These are phyloP conservation scores for Hondaea fermentalgiana DNA, from an alignment of 108 stramenopile species.

Conservation along the genomic window DNA sequence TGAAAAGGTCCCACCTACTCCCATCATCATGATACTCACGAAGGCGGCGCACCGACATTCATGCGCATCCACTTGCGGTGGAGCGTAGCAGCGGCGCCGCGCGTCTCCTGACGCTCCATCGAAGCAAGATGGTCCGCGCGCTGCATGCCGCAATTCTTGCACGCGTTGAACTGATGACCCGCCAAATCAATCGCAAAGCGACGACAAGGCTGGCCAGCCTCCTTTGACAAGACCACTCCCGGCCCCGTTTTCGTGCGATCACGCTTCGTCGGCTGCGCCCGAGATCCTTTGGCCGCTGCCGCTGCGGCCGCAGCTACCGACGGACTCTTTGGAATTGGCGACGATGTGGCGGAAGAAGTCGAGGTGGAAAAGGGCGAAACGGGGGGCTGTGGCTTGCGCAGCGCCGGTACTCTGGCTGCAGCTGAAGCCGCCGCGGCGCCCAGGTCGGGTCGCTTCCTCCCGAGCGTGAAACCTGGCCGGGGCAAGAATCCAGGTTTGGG, in stretches of 20 bases:
- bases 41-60: not conserved
- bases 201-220: not conserved
- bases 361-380: not conserved
- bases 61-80: not conserved
- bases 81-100: not conserved
- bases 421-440: too few relatives aligned
- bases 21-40: too few relatives aligned
- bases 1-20: too few relatives aligned
- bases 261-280: not conserved
- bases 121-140: not conserved
- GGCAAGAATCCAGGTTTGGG: not conserved
- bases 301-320: not conserved
- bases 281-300: not conserved
- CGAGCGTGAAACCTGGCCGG: not conserved
- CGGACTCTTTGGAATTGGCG: too few relatives aligned
- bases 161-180: not conserved
- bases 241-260: not conserved
- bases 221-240: not conserved
- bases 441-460: not conserved
- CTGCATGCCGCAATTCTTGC: constrained; percentile 7
- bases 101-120: not conserved
- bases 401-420: not conserved
- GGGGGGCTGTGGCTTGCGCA: not conserved
- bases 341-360: too few relatives aligned
- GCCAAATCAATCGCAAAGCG: not conserved